Conservation (phyloP, 768 basidiomycete species). For the Mycena polygramma region DNA sequence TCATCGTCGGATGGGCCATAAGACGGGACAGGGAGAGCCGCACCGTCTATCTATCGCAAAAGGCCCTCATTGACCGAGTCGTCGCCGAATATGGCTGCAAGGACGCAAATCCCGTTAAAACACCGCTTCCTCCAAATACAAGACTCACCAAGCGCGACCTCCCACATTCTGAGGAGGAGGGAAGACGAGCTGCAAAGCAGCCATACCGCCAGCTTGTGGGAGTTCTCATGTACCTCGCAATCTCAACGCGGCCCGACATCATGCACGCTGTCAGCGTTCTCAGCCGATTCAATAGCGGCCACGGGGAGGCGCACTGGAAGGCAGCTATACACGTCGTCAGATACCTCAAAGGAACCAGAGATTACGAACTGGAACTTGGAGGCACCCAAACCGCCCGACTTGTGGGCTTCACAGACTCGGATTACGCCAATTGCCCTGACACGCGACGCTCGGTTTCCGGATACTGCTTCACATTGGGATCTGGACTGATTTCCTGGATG, state of each 20-base stretch:
- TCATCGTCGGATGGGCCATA: conserved; percentile 53
- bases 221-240: conserved; percentile 46
- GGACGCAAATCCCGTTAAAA: conserved; percentile 44
- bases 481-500: conserved; percentile 6
- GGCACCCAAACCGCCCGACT: background rate
- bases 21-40: conserved; percentile 38
- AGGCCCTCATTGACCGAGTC: conserved; percentile 46
- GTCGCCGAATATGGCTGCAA: conserved; percentile 43
- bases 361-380: conserved; percentile 27
- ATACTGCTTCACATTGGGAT: background rate
- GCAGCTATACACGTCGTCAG: conserved; percentile 51
- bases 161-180: conserved; percentile 41
- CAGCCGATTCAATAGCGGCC: conserved; percentile 42
- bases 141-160: conserved; percentile 39
- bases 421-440: conserved; percentile 7
- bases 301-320: conserved; percentile 50
- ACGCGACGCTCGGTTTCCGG: conserved; percentile 1
- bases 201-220: conserved; percentile 49
- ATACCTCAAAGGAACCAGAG: conserved; percentile 52
- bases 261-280: conserved; percentile 3
- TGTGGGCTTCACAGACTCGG: background rate
- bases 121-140: conserved; percentile 47
- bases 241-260: conserved; percentile 22
- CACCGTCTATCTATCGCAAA: conserved; percentile 42
- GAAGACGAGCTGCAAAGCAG: conserved; percentile 39